phyloP scores from a whole-genome alignment of 306 rosid species.

The Dryas octopetala region DNA sequence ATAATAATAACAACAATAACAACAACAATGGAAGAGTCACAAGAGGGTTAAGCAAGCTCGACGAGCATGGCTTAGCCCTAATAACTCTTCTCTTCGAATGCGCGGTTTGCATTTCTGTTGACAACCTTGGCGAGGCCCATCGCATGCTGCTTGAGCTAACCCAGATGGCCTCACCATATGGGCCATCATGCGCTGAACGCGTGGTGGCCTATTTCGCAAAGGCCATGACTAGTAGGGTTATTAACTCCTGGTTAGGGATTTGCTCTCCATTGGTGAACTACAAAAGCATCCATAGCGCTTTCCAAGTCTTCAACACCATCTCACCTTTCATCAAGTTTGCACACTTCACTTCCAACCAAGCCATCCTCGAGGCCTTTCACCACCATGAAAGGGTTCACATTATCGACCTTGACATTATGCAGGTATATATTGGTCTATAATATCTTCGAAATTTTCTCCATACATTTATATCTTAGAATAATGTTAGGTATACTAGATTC shows the following conservation, averaged over 20 bases:
- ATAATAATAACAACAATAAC: background rate
- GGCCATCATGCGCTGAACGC: conserved; percentile 71
- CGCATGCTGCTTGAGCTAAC: conserved; percentile 63
- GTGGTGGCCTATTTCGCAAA: conserved; percentile 76
- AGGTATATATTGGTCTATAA: background rate
- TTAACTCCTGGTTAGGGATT: conserved; percentile 66
- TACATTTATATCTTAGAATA: no score
- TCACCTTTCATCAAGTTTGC: conserved; percentile 86
- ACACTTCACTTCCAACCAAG: conserved; percentile 88
- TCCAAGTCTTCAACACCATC: conserved; percentile 68
- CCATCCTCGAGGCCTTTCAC: conserved; percentile 76
- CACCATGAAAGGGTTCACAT: conserved; percentile 51
- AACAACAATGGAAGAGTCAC: background rate
- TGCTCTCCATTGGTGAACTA: conserved; percentile 60
- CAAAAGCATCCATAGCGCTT: conserved; percentile 47
- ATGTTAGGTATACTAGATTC: no score
- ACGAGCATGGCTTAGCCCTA: conserved; percentile 48
- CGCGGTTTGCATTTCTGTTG: conserved; percentile 80
- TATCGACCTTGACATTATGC: conserved; percentile 88
- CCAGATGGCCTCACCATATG: conserved; percentile 75
- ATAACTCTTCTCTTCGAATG: conserved; percentile 72
- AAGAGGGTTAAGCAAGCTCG: conserved; percentile 20
- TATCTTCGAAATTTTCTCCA: no score
- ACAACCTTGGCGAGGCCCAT: conserved; percentile 68
- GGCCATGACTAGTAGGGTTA: conserved; percentile 72